These are phyloP conservation scores for Silene conica DNA, from an alignment of 148 eudicot genomes.

Conservation along the genomic window DNA sequence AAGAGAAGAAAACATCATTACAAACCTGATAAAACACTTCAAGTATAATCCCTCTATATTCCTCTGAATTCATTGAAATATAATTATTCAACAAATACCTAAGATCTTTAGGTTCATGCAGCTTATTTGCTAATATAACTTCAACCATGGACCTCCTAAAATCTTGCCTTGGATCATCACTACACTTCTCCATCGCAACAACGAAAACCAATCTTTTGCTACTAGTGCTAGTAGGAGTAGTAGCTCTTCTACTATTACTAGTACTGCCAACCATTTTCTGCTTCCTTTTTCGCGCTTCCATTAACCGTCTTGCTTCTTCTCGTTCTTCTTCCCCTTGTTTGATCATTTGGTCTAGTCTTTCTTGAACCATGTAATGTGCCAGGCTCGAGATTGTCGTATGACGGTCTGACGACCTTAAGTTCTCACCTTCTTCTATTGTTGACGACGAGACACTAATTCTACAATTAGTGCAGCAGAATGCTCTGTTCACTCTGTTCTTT, in stretches of 20 bases:
- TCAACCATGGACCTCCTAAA: conserved; percentile 67
- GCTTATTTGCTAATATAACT: conserved; percentile 50
- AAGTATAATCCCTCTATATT: conserved; percentile 50
- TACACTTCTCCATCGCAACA: conserved; percentile 73
- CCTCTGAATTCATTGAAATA: conserved; percentile 66
- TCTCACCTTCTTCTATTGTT: conserved; percentile 34
- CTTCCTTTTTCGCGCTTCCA: conserved; percentile 28
- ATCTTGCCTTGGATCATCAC: conserved; percentile 67
- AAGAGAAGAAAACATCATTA: conserved; percentile 45
- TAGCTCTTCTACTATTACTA: neutral
- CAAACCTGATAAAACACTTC: conserved; percentile 81
- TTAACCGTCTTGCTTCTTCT: conserved; percentile 33
- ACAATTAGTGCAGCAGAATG: conserved; percentile 53
- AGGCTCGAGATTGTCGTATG: conserved; percentile 44
- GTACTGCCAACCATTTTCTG: conserved; percentile 17
- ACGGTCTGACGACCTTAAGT: conserved; percentile 25
- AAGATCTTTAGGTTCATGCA: conserved; percentile 49
- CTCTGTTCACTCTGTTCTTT: conserved; percentile 41
- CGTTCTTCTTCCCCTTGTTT: conserved; percentile 43
- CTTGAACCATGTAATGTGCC: conserved; percentile 75
- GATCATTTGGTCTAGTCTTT: conserved; percentile 70
- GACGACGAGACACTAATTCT: conserved; percentile 63
- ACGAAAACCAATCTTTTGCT: conserved; percentile 40
- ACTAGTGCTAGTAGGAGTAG: conserved; percentile 3
- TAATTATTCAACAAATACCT: conserved; percentile 58